Evolutionary conservation across 2,329 filamentous ascomycete genomes (phyloP), one percentile per base, ranked within the genome.

Genomic region (Fusarium bactridioides): DNA sequence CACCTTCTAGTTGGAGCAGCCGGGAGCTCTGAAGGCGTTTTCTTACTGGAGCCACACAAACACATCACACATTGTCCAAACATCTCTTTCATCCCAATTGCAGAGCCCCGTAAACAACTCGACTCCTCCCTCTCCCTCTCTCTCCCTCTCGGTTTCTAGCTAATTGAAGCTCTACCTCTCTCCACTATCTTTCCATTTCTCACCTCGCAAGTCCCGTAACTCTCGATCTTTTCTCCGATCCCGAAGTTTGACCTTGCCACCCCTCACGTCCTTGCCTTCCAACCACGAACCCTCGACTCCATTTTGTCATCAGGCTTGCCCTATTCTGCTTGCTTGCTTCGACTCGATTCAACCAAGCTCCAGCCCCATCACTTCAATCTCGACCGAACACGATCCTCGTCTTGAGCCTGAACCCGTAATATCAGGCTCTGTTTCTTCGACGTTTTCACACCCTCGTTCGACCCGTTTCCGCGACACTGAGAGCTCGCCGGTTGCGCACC

Each of bases 231-330:
- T 45, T 23, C 59, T 68, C 62, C 51, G 44, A 67, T 67, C 64
- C 71, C 35, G 25, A 54, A 29, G 50, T 61, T 63, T 72, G 59
- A 68, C 73, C 67, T 70, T 51, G 56, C 70, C 75, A 62, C 75
- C 70, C 75, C 74, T 77, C 75, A 71, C 66, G 61, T 56, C 68
- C 74, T 56, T 67, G 57, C 73, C 62, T 74, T 70, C 61, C 69
- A 73, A 71, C 73, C 63, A 59, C 64, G 63, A 74, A 74, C 64
- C 70, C 70, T 67, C 62, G 70, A 67, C 69, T 56, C 61, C 64
- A 56, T 72, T 74, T 74, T 74, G 71, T 74, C 71, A 74, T 74
- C 71, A 74, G 60, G 56, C 64, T 62, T 72, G 71, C 71, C 70
- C 64, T 74, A 71, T 63, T 69, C 45, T 69, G 43, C 51, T 61